A percentile compares a stretch with the other conserved stretches of the same genome.
Evolutionary conservation across 176 grass and related monocot species (phyloP).

Genomic region (Pharus latifolius): DNA sequence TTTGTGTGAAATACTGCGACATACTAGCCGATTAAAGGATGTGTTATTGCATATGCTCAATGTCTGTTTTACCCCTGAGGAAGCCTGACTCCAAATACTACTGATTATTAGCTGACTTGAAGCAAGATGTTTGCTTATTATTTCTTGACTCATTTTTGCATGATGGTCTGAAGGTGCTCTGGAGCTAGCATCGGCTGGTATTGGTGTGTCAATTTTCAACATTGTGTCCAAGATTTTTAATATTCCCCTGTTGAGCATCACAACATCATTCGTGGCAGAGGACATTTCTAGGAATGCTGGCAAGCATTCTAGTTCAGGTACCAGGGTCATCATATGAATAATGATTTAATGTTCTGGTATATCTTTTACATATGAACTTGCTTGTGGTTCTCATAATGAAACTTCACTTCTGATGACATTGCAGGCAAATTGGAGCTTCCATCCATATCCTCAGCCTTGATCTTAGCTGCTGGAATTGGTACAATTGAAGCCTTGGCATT

Average conservation of each 20-base stretch:
- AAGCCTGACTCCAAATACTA: not conserved
- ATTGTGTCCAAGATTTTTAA: conserved; percentile 87
- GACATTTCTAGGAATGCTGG: conserved; percentile 40
- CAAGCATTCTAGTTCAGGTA: conserved; percentile 38
- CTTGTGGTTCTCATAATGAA: not conserved
- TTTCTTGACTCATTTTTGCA: conserved; percentile 1
- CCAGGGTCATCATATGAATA: conserved; percentile 4
- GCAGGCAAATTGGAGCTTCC: conserved; percentile 45
- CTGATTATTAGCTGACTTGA: not conserved
- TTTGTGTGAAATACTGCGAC: not conserved
- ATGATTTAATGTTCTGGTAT: not conserved
- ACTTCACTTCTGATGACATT: not conserved
- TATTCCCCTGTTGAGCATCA: conserved; percentile 75
- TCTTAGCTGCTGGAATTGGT: conserved; percentile 52
- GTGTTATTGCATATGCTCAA: not conserved
- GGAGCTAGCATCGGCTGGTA: conserved; percentile 77
- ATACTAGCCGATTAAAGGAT: not conserved
- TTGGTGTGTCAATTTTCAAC: conserved; percentile 88
- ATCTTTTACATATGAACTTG: not conserved
- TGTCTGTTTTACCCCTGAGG: not conserved
- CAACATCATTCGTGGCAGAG: conserved; percentile 92
- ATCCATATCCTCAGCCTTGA: conserved; percentile 48
- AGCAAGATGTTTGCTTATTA: not conserved
- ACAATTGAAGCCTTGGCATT: conserved; percentile 64
- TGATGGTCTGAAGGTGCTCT: conserved; percentile 47